Evolutionary conservation across 129 eudicot species (phyloP), one percentile per base, ranked within the genome.

Genomic region (Deinandra increscens): DNA sequence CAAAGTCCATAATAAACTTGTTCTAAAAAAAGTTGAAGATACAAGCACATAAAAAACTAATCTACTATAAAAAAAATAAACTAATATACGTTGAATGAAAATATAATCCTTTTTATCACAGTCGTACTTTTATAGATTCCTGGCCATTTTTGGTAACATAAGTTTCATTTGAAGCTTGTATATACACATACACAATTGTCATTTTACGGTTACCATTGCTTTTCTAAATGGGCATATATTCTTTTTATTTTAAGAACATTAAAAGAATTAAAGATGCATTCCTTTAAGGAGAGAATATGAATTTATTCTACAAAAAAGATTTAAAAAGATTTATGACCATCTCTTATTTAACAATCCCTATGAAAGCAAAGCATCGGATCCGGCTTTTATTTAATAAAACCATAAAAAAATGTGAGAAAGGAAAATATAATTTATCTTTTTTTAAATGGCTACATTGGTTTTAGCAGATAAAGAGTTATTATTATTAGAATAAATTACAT

Each of bases 201-300:
- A 19, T 50, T 74, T 41, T n/a, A 60, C 45, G 33, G 42, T 44
- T 43, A 60, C 81, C 76, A 69, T 51, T 77, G 66, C 81, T 77
- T 70, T 77, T 60, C 1, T 38, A 49, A 46, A 31, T 76, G 64
- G 81, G 81, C 61, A 77, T 62, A 69, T 77, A 77, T 77, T 61
- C 59, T 50, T 59, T 31, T 45, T 66, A 18, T 48, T 49, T 42
- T 6, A 14, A 14, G 19, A 14, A 4, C 44, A 56, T 20, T 2
- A 44, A 12, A 74, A 60, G 10, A 60, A 9, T 6, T 49, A 6
- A 18, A 69, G 48, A 61, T 69, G 65, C 75, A 48, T 60, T 61
- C 48, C 11, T 51, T 69, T 22, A 48, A 41, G n/a, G 48, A 61
- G 59, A 70, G 81, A 69, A 62, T 77, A 77, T 44, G 61, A 56